A percentile compares a stretch with the other conserved stretches of the same genome.
phyloP scores from a whole-genome alignment of 2,329 filamentous ascomycete genomes.

The Aspergillus sp. region DNA sequence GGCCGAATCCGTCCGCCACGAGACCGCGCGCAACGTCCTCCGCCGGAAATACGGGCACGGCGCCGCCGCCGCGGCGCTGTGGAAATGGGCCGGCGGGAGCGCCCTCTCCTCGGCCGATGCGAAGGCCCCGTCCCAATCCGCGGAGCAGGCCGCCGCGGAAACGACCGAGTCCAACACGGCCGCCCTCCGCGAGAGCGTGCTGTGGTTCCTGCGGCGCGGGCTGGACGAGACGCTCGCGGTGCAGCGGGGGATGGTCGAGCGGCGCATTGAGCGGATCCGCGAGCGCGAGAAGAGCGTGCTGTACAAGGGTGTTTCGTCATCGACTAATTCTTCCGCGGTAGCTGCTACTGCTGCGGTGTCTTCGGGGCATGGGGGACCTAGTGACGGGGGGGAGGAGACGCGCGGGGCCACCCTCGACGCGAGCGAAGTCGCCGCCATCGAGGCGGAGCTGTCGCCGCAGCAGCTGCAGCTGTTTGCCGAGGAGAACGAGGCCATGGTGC shows the following conservation, averaged over 20 bases:
- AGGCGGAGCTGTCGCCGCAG: conserved; percentile 70
- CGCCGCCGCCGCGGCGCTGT: conserved; percentile 57
- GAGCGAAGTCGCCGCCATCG: conserved; percentile 39
- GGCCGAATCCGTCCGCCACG: conserved; percentile 76
- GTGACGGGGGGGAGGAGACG: conserved; percentile 17
- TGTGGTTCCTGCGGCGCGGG: conserved; percentile 76
- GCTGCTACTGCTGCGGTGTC: conserved; percentile 8
- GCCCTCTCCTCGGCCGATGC: conserved; percentile 30
- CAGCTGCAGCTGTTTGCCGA: conserved; percentile 91
- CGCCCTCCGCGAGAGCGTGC: conserved; percentile 74
- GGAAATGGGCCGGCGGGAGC: conserved; percentile 54
- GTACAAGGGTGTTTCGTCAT: conserved; percentile 55
- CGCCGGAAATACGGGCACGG: conserved; percentile 66
- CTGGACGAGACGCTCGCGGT: conserved; percentile 74
- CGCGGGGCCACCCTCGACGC: conserved; percentile 26
- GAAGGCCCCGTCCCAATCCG: conserved; percentile 23
- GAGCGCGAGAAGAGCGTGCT: conserved; percentile 87
- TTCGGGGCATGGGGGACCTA: neutral
- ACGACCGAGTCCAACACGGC: conserved; percentile 64
- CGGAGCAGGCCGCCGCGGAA: conserved; percentile 72
- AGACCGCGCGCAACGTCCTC: conserved; percentile 69
- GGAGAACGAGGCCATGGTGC: conserved; percentile 89
- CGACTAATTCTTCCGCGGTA: too few species aligned
- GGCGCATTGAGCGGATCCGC: conserved; percentile 75
- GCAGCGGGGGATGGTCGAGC: conserved; percentile 92